Conservation (phyloP, 78 protist genomes). For the Mastigamoeba balamuthi region DNA sequence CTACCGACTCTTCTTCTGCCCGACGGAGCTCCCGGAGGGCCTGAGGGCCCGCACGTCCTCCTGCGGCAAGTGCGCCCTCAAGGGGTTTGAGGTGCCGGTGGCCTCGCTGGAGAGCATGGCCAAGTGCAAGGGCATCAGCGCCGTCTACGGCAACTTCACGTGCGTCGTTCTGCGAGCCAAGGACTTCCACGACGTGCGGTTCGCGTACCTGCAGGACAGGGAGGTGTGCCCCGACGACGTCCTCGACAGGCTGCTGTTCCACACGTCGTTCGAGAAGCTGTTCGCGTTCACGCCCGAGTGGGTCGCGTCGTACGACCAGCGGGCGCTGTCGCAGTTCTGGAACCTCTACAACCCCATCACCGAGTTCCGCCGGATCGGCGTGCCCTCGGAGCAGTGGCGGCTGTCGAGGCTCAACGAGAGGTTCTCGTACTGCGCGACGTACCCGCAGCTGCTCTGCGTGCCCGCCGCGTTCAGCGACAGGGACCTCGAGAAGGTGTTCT, state of each 20-base stretch:
- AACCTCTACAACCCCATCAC: conserved; percentile 21
- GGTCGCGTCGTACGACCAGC: not conserved
- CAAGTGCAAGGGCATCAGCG: not conserved
- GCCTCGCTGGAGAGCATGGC: not conserved
- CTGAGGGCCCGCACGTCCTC: not conserved
- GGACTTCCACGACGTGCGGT: not conserved
- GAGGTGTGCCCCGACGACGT: not conserved
- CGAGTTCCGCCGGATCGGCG: conserved; percentile 24
- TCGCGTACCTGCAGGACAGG: not conserved
- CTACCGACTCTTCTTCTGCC: no score
- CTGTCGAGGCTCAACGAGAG: conserved; percentile 12
- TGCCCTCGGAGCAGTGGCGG: conserved; percentile 29
- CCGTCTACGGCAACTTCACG: not conserved
- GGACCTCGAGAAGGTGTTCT: conserved; percentile 9
- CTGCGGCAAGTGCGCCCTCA: not conserved
- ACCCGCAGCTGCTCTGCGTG: conserved; percentile 42
- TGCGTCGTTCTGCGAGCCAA: not conserved
- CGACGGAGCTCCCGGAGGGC: no score
- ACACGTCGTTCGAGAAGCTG: not conserved
- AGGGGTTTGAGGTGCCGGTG: not conserved
- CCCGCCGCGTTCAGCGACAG: conserved; percentile 41
- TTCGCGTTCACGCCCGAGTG: not conserved
- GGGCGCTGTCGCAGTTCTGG: not conserved
- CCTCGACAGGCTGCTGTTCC: not conserved
- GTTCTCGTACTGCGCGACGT: conserved; percentile 38